Evolutionary conservation across 805 yeast species (phyloP), one percentile per base, ranked within the genome.

Genomic region (Cyberlindnera euphorbiae): DNA sequence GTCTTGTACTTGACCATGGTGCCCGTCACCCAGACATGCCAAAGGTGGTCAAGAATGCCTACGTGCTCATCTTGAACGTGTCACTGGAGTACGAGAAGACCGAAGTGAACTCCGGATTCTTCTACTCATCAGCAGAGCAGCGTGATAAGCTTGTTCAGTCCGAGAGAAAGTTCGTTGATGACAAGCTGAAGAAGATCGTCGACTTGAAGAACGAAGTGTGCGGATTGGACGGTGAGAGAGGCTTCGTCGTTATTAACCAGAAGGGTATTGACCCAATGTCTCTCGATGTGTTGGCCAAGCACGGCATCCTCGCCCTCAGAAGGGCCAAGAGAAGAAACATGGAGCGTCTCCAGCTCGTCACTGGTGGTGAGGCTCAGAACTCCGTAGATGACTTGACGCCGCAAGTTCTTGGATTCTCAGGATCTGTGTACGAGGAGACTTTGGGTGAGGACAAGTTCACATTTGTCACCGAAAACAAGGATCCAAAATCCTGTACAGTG

Each of bases 1-100:
- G 98, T 30, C 73, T 93, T 49, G 98, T 93, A 25, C 71, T 93
- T 47, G 98, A 93, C 60, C 98, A 93, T 60, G 98, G 98, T 49
- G 97, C 96, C 13, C 78, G 98, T 60, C 98, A 93, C 69, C 98
- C 98, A 30, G 98, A 93, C 63, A 93, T 93, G 98, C 98, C 98
- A 41, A 83, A 79, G 47, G 66, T 79, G 37, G 81, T 93, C 14
- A 74, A 76, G 46, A 86, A 93, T 59, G 96, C 96, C 2, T 69
- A 76, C 53, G 79, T 93, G 23, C 71, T 93, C 56, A 93, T 86
- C 36, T 73, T 93, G 52, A 93, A 93, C 60, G 98, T 93, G 30
- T 85, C 96, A 6, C 69, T 93, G 50, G 98, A 93, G 63, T 93
- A 93, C 62, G 98, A 93, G 59, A 93, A 93, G 69, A 87, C 96